These are phyloP conservation scores for Yamadazyma conglobata DNA, from an alignment of 1,139 yeast genomes.

Conservation along the genomic window DNA sequence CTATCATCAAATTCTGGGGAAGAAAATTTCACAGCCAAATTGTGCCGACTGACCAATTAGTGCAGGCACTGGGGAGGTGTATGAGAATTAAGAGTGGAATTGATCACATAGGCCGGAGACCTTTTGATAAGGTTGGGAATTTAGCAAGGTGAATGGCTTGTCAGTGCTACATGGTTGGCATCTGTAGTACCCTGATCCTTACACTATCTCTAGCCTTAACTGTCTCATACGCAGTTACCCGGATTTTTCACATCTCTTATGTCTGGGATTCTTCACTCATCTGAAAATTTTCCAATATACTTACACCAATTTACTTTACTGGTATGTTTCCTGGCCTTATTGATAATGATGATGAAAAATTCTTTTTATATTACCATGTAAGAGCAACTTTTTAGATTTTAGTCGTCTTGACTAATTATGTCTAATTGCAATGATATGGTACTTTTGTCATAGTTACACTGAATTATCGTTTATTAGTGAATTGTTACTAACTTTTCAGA, in stretches of 20 bases:
- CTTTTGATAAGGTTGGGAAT: too few relatives aligned
- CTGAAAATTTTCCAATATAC: neutral
- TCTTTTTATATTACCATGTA: conserved; percentile 33
- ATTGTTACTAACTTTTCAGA: conserved; percentile 1
- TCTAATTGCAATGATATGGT: conserved; percentile 47
- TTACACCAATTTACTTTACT: conserved; percentile 1
- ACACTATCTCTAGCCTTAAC: too few relatives aligned
- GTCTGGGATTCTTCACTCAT: neutral
- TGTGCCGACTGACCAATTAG: too few relatives aligned
- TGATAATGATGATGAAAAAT: conserved; percentile 10
- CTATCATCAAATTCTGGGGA: conserved; percentile 2
- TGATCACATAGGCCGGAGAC: too few relatives aligned
- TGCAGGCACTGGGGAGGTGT: too few relatives aligned
- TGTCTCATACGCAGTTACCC: conserved; percentile 1
- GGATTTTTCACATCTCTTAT: conserved; percentile 2
- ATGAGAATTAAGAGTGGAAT: too few relatives aligned
- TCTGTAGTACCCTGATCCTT: too few relatives aligned
- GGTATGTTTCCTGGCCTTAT: neutral
- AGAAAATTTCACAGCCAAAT: neutral
- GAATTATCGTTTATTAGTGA: conserved; percentile 19
- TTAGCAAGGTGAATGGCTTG: too few relatives aligned
- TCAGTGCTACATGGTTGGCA: too few relatives aligned
- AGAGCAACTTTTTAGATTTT: conserved; percentile 31
- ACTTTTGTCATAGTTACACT: conserved; percentile 51
- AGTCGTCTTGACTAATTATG: conserved; percentile 42